Evolutionary conservation across 495 filamentous ascomycete genomes (phyloP), one percentile per base, ranked within the genome.

Genomic region (Tuber brumale): DNA sequence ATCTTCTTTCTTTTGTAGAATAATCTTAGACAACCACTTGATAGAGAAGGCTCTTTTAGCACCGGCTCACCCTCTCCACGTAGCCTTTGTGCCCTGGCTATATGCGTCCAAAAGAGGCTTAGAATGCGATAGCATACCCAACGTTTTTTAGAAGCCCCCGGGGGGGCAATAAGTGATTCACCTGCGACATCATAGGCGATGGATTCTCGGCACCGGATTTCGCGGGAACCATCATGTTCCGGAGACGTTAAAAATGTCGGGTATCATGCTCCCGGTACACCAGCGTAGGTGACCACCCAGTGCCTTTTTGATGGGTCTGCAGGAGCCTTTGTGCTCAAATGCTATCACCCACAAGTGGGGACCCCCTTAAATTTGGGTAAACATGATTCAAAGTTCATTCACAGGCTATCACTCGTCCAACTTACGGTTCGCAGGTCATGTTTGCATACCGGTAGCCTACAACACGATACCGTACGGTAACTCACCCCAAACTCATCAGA

Each of bases 11-110:
- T 14, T 66, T 16, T 66, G 57, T 66, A 66, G 57, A 66, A 66
- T 66, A 66, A 66, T 66, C 57, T 66, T 66, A 66, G 57, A 66
- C 57, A 66, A 35, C 57, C 57, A 7, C 31, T 35, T 66, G 57
- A 66, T 66, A 66, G 57, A 66, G 57, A 66, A 66, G 57, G 57
- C 57, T 66, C 57, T 66, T 66, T 35, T 5, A 35, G 57, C 31
- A 35, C 57, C 31, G 14, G 12, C 31, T 66, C 57, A 16, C 7
- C 35, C 57, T 66, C 27, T 35, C 57, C 12, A 35, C 31, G 27
- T 18, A 18, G 57, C 9, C 14, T 35, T 31, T 3, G 27, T 18
- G 27, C 27, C 31, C 27, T 66, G 16, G 27, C 14, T 27, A 12
- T 18, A 66, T 35, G 27, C 14, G 27, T 18, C 18, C 27, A 16